Evolutionary conservation across 352 stramenopile genomes (phyloP), one percentile per base, ranked within the genome.

Genomic region (Lagenidium sp.): DNA sequence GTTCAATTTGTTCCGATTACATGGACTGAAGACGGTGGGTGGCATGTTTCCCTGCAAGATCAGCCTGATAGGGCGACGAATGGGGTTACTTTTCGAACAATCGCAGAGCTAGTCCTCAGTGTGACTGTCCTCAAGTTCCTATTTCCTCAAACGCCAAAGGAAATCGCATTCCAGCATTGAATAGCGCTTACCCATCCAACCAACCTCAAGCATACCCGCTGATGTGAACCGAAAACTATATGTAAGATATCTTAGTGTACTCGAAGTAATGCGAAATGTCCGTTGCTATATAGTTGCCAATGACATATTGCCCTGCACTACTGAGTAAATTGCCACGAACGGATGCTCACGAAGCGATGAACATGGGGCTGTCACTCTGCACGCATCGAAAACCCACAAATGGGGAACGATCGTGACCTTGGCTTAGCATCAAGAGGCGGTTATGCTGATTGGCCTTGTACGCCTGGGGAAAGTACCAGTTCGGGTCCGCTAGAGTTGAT

Each of bases 381-480:
- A 47, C 82, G 41, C 82, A 92, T 12, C 82, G 78, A 45, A 94
- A 94, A 8, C 82, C 72, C 3, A 91, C 59, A 36, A 81, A 68
- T 16, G 75, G 49, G 6, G 74, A 86, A 5, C 82, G 69, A 29
- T 94, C 82, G 56, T 85, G 84, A 29, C 67, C 69, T 46, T 81
- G 60, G 39, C 74, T 84, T 22, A 84, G 57, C 55, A 78, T 80
- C 4, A 94, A 61, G 36, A 85, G 83, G 4, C 69, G 69, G 38
- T 89, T 87, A 54, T 94, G 79, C 47, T 91, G 53, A 18, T 72
- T 66, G 7, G 65, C 42, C 21, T 65, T 44, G 19, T 80, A 44
- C 38, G 76, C 70, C 47, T 85, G 69, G 6, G 76, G 82, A 40
- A 92, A 92, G 50, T 94, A 94, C 82, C 82, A 94, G 55, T 88